Evolutionary conservation across 2,329 filamentous ascomycete genomes (phyloP), one percentile per base, ranked within the genome.

Genomic region (Aspergillus sp.): DNA sequence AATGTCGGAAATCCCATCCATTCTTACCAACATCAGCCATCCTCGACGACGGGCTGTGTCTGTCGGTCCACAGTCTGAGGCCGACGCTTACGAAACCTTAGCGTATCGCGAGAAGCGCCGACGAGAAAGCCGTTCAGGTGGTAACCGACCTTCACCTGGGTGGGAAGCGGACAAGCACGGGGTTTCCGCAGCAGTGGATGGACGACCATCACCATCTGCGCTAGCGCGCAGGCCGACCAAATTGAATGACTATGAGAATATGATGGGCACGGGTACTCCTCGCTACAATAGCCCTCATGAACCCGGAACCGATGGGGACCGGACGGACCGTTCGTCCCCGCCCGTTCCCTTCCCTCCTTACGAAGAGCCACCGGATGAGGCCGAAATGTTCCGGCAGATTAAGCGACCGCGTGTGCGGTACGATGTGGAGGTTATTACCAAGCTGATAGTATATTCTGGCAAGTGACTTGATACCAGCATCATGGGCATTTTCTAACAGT

Each of bases 341-440:
- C 59, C 61, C 7, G 56, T 59, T 17, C 55, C 60, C 3, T 56
- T 60, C 20, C 54, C 61, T 17, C 56, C 62, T 17, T 63, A 66
- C 17, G 64, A 65, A 37, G 71, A 74, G 27, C 67, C 69, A 41
- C 59, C 67, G 25, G 83, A 83, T 43, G 85, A 90, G 65, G 79
- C 77, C 57, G 86, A 94, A 64, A 84, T 97, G 66, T 96, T 97
- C 67, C 85, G 84, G 41, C 82, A 79, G 63, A 76, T 97, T 47
- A 84, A 90, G 53, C 88, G 86, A 70, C 90, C 93, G 43, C 82
- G 93, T 56, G 90, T 96, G 50, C 79, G 90, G 58, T 98, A 97
- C 63, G 93, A 98, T 69, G 91, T 97, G n/a, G 93, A 98, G 69
- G 91, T 98, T 35, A 86, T 98, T 33, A 97, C 93, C 4, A 97